Percentiles rank a stretch among this genome's conserved stretches.
These are phyloP conservation scores for Fragosphaeria purpurea DNA, from an alignment of 2,329 filamentous ascomycete species.

Conservation along the genomic window DNA sequence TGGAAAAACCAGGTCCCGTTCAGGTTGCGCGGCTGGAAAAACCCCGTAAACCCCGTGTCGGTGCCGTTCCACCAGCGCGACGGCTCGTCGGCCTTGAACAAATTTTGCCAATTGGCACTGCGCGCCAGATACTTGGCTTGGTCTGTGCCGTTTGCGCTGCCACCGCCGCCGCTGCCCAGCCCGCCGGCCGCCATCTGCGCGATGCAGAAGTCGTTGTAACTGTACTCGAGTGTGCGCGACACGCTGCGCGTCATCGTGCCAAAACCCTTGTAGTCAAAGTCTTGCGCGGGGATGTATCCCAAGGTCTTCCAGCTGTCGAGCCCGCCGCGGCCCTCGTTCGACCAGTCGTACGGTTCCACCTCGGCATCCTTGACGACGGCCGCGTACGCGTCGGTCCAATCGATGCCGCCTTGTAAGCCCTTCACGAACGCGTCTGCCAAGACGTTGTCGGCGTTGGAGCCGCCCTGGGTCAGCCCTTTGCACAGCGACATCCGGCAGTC, in stretches of 20 bases:
- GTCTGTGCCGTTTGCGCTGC: slow-evolving; percentile 25
- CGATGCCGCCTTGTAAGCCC: slow-evolving; percentile 48
- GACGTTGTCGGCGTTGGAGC: slow-evolving; percentile 63
- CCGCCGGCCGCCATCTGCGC: slow-evolving; percentile 46
- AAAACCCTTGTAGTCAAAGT: slow-evolving; percentile 56
- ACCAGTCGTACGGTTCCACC: slow-evolving; percentile 60
- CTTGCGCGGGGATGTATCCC: slow-evolving; percentile 60
- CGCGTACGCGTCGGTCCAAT: slow-evolving; percentile 58
- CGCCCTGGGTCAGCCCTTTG: slow-evolving; percentile 65
- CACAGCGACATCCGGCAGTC: slow-evolving; percentile 70
- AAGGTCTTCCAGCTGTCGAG: slow-evolving; percentile 61
- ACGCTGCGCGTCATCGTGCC: slow-evolving; percentile 62
- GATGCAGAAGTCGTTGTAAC: slow-evolving; percentile 67
- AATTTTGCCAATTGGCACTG: slow-evolving; percentile 56
- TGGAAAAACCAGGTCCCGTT: slow-evolving; percentile 62
- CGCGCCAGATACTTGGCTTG: slow-evolving; percentile 48
- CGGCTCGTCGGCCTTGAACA: slow-evolving; percentile 50
- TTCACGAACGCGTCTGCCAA: slow-evolving; percentile 60
- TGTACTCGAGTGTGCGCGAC: slow-evolving; percentile 66
- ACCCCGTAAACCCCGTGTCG: slow-evolving; percentile 57
- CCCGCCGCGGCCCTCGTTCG: slow-evolving; percentile 59
- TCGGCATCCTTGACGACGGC: slow-evolving; percentile 55
- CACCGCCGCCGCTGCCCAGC: slow-evolving; percentile 35
- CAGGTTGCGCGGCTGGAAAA: slow-evolving; percentile 57
- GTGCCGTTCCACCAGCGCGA: slow-evolving; percentile 42